Evolutionary conservation across 345 rosid species (phyloP).

Genomic region (Eutrema heterophyllum): DNA sequence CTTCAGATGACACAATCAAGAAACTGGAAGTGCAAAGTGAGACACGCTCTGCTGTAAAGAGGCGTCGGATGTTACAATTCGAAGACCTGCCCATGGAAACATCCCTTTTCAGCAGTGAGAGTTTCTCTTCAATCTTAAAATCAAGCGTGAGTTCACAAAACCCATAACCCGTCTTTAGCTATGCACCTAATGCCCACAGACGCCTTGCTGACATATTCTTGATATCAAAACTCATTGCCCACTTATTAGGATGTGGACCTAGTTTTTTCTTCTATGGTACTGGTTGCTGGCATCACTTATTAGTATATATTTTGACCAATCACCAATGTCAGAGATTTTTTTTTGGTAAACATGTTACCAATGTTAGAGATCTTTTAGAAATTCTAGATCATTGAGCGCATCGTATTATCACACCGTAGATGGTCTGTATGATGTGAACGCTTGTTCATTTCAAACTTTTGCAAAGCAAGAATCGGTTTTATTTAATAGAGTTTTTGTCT

Average conservation of each 20-base stretch:
- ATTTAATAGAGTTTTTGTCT: not conserved
- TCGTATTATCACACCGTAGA: not conserved
- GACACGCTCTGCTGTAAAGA: constrained; percentile 54
- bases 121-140: constrained; percentile 59
- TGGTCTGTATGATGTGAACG: not conserved
- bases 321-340: not conserved
- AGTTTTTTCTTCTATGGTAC: not conserved
- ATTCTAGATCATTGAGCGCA: not conserved
- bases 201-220: not conserved
- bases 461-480: not conserved
- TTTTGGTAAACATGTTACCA: not conserved
- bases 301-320: not conserved
- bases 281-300: not conserved
- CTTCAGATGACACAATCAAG: constrained; percentile 47
- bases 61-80: constrained; percentile 91
- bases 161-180: not conserved
- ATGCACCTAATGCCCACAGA: not conserved
- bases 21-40: constrained; percentile 48
- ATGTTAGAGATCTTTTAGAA: not conserved
- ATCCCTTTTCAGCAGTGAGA: constrained; percentile 53
- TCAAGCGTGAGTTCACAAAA: constrained; percentile 48
- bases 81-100: constrained; percentile 49
- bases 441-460: not conserved
- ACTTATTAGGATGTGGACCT: not conserved
- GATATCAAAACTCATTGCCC: not conserved